These are phyloP conservation scores for Leishmania gerbilli DNA, from an alignment of 208 protist genomes.

Conservation along the genomic window DNA sequence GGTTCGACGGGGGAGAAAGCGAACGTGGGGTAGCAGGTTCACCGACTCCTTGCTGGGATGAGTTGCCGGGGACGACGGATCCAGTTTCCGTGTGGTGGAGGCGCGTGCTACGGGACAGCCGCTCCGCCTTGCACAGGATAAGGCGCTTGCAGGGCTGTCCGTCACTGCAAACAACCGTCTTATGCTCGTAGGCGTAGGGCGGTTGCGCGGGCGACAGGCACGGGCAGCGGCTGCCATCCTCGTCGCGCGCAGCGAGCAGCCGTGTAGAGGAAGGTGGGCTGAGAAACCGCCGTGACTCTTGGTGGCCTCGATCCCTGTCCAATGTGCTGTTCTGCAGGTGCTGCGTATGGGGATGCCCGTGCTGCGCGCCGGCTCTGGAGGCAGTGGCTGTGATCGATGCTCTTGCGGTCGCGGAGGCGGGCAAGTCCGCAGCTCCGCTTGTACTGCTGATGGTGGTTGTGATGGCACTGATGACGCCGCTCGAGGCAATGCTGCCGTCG, in stretches of 20 bases:
- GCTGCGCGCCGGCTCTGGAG: background rate
- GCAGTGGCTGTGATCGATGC: background rate
- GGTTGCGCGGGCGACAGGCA: background rate
- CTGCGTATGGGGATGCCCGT: background rate
- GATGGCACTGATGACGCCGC: background rate
- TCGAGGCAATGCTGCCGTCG: background rate
- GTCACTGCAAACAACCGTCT: constrained; percentile 8
- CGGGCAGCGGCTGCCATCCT: background rate
- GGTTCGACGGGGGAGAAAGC: background rate
- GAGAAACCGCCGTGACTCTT: background rate
- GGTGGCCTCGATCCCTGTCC: background rate
- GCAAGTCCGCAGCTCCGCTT: background rate
- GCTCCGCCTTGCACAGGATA: constrained; percentile 1
- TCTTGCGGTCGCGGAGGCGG: background rate
- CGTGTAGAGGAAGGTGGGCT: background rate
- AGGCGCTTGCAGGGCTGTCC: constrained; percentile 8
- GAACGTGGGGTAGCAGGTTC: background rate
- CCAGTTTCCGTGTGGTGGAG: background rate
- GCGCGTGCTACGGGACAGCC: background rate
- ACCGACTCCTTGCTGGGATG: background rate
- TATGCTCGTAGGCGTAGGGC: constrained; percentile 6
- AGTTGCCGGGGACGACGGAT: background rate
- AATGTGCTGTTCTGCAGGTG: background rate
- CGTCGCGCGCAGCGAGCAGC: background rate
- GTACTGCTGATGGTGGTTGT: background rate